Base-by-base conservation (phyloP, 2,329 filamentous ascomycete genomes). In the Apiospora pterosperma region DNA sequence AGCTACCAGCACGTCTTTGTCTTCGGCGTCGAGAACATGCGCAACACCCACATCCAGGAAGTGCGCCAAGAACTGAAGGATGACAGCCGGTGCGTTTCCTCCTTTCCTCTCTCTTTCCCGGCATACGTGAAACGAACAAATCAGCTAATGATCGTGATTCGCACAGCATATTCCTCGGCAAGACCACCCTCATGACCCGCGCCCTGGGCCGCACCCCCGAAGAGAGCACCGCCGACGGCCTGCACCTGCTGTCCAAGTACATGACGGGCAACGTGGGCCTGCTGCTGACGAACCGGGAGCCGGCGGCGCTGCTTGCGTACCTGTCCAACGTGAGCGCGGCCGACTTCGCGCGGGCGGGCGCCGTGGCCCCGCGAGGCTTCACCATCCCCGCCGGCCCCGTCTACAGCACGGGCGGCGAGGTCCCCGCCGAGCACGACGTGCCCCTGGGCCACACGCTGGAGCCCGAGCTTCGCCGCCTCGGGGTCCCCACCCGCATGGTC, bases 121-220 rank as follows among this genome's bases (percentile, higher is more conserved):
- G 19, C n/a, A 31, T 36, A 41, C 14, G 52, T 19, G 44, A 64
- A 69, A 60, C n/a, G 44, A 63, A 62, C 36, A 63, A 62, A 61
- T 44, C 68, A 73, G 67, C 75, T 63, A 55, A 52, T n/a, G 25
- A 8, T 38, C 65, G n/a, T n/a, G n/a, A 58, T 36, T 19, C 48
- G 10, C 61, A 59, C 73, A 96, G 94, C 72, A 84, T 99, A 77
- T 98, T 98, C 88, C 98, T 97, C 80, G 96, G 95, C 81, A 99
- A 98, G 84, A 98, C 95, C 66, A 98, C 98, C 82, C 94, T 99
- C 78, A 98, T 98, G 93, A 90, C 92, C 73, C 95, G 96, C 81
- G 94, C 96, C 64, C 90, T 99, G 31, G 96, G 96, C 75, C 86
- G 87, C 69, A 89, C 84, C 63, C 85, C 89, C 70, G 90, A 92